Evolutionary conservation across 257 asterid species (phyloP).

Genomic region (Capsicum pubescens): DNA sequence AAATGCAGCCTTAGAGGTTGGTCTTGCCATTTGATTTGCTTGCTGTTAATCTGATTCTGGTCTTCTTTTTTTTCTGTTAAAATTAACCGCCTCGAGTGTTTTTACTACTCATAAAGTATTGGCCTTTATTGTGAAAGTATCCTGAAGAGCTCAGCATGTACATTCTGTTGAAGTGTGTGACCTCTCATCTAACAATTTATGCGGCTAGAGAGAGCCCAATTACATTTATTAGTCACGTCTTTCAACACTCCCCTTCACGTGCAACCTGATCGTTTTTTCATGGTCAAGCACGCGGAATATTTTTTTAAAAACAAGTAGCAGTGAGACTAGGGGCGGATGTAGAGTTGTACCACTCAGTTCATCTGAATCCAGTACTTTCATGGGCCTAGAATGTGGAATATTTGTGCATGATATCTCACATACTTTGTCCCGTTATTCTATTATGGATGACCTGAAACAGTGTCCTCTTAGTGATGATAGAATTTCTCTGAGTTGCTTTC

Average conservation of each 20-base stretch:
- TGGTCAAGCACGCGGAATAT: background rate
- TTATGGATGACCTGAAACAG: background rate
- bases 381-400: too few species aligned
- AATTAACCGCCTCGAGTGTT: background rate
- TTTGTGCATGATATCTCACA: background rate
- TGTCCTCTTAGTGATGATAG: background rate
- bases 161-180: background rate
- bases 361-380: too few species aligned
- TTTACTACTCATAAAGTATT: background rate
- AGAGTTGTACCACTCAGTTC: too few species aligned
- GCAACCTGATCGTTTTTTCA: background rate
- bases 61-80: background rate
- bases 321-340: too few species aligned
- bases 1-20: constrained; percentile 88
- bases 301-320: too few species aligned
- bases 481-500: background rate
- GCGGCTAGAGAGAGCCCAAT: background rate
- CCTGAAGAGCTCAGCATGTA: background rate
- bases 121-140: background rate
- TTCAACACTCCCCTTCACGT: background rate
- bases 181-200: background rate
- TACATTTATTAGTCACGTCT: background rate
- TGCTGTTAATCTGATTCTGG: background rate
- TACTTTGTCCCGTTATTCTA: background rate
- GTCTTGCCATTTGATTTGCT: background rate